Evolutionary conservation across 75 land plant genomes (phyloP), one percentile per base, ranked within the genome.

Genomic region (Adiantum capillusveneris): DNA sequence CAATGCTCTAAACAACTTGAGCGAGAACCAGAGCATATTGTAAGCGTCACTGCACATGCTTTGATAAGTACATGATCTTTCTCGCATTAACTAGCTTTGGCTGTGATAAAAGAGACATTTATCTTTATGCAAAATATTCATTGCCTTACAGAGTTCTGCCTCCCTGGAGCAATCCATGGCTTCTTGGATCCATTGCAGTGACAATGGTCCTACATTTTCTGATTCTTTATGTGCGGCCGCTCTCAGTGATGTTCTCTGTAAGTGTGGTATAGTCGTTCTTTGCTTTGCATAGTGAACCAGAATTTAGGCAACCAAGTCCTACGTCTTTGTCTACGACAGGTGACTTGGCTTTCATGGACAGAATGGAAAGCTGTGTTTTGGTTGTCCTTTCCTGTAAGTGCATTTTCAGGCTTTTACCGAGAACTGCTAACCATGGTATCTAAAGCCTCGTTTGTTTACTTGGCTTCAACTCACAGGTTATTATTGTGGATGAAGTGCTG

Each of bases 91-190:
- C n/a, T n/a, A n/a, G n/a, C n/a, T n/a, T n/a, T n/a, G n/a, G n/a
- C n/a, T n/a, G n/a, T n/a, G n/a, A n/a, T n/a, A n/a, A n/a, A n/a
- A n/a, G n/a, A n/a, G n/a, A n/a, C n/a, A n/a, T n/a, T n/a, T n/a
- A n/a, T n/a, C n/a, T n/a, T 14, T 37, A 25, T 34, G 60, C 13
- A 20, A 31, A 17, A 31, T 18, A 0, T 27, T 21, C 13, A 19
- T 51, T 18, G 6, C 18, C 43, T 58, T 78, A 1, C 66, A 94
- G 98, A 39, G 79, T 75, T 27, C 79, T 89, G 20, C 94, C 89
- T 62, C 98, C 90, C 0, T 88, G 98, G 98, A 89, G 95, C 72
- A 94, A 94, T 74, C 68, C 79, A 53, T 94, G 98, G 98, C 81
- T 94, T 39, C 65, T 94, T 56, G 87, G 61, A 18, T 84, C 98